Percentiles rank a stretch among this genome's conserved stretches.
phyloP scores from a whole-genome alignment of 495 filamentous ascomycete genomes.

The Bacidia gigantensis region DNA sequence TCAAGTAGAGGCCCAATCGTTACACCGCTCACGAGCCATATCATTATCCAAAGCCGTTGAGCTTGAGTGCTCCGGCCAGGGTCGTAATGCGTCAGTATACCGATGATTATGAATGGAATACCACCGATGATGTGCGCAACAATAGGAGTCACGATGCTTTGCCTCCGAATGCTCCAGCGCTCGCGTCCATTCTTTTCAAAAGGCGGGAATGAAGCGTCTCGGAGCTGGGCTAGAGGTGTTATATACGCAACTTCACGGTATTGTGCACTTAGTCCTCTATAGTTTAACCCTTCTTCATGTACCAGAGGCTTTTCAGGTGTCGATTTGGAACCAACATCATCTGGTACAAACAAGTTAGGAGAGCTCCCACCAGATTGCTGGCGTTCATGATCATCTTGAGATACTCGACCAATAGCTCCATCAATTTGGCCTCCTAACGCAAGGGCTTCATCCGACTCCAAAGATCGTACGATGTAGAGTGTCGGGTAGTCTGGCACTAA shows the following conservation, averaged over 20 bases:
- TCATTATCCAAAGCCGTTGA: slow-evolving; percentile 27
- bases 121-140: neutral
- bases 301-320: neutral
- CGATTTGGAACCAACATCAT: neutral
- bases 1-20: slow-evolving; percentile 16
- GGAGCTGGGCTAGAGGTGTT: neutral
- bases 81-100: slow-evolving; percentile 21
- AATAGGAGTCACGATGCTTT: neutral
- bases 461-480: slow-evolving; percentile 28
- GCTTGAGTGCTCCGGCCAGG: slow-evolving; percentile 16
- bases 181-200: neutral
- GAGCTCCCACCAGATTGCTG: neutral
- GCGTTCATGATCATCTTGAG: neutral
- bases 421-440: slow-evolving; percentile 21
- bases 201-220: neutral
- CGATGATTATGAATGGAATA: slow-evolving; percentile 25
- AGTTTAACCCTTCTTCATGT: neutral
- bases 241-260: neutral
- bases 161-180: neutral
- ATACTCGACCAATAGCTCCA: slow-evolving; percentile 19
- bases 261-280: neutral
- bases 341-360: neutral
- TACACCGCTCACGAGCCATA: slow-evolving; percentile 24
- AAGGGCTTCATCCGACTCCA: slow-evolving; percentile 30
- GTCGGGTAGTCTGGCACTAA: slow-evolving; percentile 28